phyloP scores from a whole-genome alignment of 208 protist genomes.

The Strigomonas oncopelti region DNA sequence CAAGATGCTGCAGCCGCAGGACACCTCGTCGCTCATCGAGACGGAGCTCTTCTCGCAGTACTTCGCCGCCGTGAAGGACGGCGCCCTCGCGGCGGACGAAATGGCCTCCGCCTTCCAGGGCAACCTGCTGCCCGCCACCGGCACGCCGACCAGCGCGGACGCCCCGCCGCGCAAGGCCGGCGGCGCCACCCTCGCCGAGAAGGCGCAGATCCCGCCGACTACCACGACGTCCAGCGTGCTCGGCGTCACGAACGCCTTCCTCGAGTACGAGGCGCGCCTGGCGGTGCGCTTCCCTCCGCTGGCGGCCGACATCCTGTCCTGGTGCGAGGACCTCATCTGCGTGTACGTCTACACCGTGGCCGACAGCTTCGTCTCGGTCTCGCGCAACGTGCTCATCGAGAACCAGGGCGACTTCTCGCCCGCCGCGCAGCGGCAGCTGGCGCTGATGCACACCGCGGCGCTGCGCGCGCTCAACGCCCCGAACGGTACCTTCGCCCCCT shows the following conservation, averaged over 20 bases:
- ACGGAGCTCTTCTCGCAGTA: conserved; percentile 60
- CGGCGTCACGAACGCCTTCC: conserved; percentile 51
- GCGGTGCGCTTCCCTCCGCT: conserved; percentile 73
- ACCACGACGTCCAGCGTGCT: conserved; percentile 56
- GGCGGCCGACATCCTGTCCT: conserved; percentile 58
- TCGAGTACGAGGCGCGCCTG: conserved; percentile 76
- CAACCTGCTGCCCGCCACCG: conserved; percentile 10
- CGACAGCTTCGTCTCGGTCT: conserved; percentile 86
- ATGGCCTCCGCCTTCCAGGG: conserved; percentile 8
- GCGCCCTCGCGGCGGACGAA: neutral
- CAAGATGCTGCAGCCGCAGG: conserved; percentile 60
- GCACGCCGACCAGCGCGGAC: conserved; percentile 1
- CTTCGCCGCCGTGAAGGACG: conserved; percentile 28
- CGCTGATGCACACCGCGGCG: conserved; percentile 40
- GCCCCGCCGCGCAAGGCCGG: neutral
- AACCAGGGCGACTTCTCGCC: conserved; percentile 67
- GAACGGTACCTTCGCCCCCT: conserved; percentile 26
- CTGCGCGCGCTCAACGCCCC: conserved; percentile 37
- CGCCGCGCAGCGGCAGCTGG: conserved; percentile 36
- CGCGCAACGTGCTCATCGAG: conserved; percentile 62
- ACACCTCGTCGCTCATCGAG: conserved; percentile 45
- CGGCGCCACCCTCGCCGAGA: conserved; percentile 19
- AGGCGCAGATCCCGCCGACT: conserved; percentile 29
- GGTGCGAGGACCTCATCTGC: conserved; percentile 64
- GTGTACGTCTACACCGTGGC: conserved; percentile 78